These are phyloP conservation scores for Huntiella savannae DNA, from an alignment of 2,329 filamentous ascomycete species.

Conservation along the genomic window DNA sequence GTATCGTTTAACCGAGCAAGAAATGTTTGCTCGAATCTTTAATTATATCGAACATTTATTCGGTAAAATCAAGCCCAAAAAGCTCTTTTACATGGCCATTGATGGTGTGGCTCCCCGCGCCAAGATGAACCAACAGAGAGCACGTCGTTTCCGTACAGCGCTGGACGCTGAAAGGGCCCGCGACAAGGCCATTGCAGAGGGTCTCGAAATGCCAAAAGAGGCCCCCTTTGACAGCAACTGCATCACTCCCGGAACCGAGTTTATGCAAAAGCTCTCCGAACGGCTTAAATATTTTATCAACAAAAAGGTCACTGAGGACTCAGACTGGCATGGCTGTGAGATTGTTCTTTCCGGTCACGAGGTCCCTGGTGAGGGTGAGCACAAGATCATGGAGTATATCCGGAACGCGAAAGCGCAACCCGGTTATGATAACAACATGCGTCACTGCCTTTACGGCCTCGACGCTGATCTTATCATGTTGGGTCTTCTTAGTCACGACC, in stretches of 20 bases:
- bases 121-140: slow-evolving; percentile 99
- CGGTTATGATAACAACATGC: slow-evolving; percentile 77
- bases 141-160: slow-evolving; percentile 84
- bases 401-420: slow-evolving; percentile 91
- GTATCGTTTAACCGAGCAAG: slow-evolving; percentile 85
- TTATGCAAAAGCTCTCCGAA: slow-evolving; percentile 89
- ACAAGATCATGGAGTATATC: slow-evolving; percentile 99
- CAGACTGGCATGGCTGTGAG: slow-evolving; percentile 93
- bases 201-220: slow-evolving; percentile 83
- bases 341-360: slow-evolving; percentile 94
- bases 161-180: slow-evolving; percentile 75
- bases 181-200: slow-evolving; percentile 79
- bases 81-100: slow-evolving; percentile 99
- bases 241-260: slow-evolving; percentile 88
- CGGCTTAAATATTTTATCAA: slow-evolving; percentile 97
- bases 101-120: slow-evolving; percentile 93
- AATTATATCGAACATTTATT: slow-evolving; percentile 99
- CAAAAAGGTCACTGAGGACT: slow-evolving; percentile 94
- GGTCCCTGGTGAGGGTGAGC: slow-evolving; percentile 92
- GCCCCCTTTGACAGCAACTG: slow-evolving; percentile 97
- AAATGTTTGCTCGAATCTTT: slow-evolving; percentile 99
- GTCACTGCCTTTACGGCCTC: slow-evolving; percentile 91
- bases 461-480: slow-evolving; percentile 98
- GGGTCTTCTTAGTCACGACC: slow-evolving; percentile 88
- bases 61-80: slow-evolving; percentile 94